phyloP scores from a whole-genome alignment of 2,329 filamentous ascomycete genomes.

The Cladophialophora psammophila region DNA sequence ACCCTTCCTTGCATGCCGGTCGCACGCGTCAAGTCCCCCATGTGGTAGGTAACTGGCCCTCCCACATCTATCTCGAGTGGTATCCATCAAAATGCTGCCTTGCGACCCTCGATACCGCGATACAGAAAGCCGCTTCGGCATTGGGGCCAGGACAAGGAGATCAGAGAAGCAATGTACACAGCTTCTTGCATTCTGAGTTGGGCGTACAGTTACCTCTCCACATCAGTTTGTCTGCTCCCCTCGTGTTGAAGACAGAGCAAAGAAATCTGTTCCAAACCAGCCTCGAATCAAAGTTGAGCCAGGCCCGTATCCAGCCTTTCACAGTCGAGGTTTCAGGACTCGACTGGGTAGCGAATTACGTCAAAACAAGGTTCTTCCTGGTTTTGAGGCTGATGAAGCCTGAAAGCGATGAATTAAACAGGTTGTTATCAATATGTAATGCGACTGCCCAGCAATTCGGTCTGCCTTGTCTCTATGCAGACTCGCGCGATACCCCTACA shows the following conservation, averaged over 20 bases:
- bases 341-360: slow-evolving; percentile 72
- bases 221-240: slow-evolving; percentile 84
- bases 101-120: slow-evolving; percentile 43
- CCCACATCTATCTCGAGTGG: slow-evolving; percentile 94
- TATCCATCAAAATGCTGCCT: slow-evolving; percentile 52
- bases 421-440: slow-evolving; percentile 74
- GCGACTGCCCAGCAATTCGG: slow-evolving; percentile 63
- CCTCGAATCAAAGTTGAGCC: slow-evolving; percentile 56
- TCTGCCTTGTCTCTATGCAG: slow-evolving; percentile 75
- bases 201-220: slow-evolving; percentile 82
- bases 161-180: slow-evolving; percentile 48
- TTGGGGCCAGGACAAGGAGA: background rate
- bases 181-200: slow-evolving; percentile 78
- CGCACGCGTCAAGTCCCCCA: slow-evolving; percentile 84
- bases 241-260: slow-evolving; percentile 75
- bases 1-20: slow-evolving; percentile 84
- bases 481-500: slow-evolving; percentile 11
- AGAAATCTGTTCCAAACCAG: slow-evolving; percentile 71
- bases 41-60: slow-evolving; percentile 88
- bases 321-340: slow-evolving; percentile 55
- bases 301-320: slow-evolving; percentile 54
- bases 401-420: slow-evolving; percentile 63
- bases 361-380: slow-evolving; percentile 79
- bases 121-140: slow-evolving; percentile 33
- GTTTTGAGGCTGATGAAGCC: slow-evolving; percentile 69